Base-by-base conservation (phyloP, 2,329 filamentous ascomycete genomes). In the Apiospora sp. region DNA sequence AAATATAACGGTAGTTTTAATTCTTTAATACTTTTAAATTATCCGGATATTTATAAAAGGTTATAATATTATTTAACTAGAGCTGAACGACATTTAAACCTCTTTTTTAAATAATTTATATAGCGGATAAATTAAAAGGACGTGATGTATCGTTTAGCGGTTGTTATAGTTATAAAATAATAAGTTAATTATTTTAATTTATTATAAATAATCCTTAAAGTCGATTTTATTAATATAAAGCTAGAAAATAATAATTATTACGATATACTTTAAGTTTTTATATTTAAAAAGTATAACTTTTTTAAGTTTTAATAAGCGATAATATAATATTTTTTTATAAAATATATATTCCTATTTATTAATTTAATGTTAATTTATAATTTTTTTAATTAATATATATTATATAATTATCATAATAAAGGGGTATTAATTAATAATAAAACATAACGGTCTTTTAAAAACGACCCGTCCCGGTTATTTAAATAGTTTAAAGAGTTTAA, bases 161-260 rank as follows among this genome's bases (percentile, higher is more conserved):
- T 64, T 37, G 16, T 37, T 7, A 1, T 19, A 37, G 2, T 34
- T 34, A 19, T 41, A 64, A 24, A 37, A 37, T 13, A 7, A 34
- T 34, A 41, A 64, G 16, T 34, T 19, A 12, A 10, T 37, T 1
- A 24, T 30, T 30, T 14, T n/a, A 37, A 64, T 19, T 19, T 5
- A 14, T 37, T 67, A 67, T 67, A 37, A 37, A 10, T 41, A 67
- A n/a, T 43, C 41, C n/a, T 37, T 43, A n/a, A 67, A 67, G n/a
- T 3, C 41, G 8, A 67, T 43, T 37, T 67, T 67, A 41, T 8
- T 41, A 27, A 22, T 54, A 4, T 12, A 12, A 5, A 54, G 3
- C 8, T 54, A 54, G 3, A 54, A 54, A 12, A 24, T 51, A n/a
- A 51, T 51, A 51, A 27, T 51, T 24, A 54, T 27, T 27, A 54